Evolutionary conservation across 192 early-diverging fungal genomes (phyloP).

Genomic region (Backusella westeae): DNA sequence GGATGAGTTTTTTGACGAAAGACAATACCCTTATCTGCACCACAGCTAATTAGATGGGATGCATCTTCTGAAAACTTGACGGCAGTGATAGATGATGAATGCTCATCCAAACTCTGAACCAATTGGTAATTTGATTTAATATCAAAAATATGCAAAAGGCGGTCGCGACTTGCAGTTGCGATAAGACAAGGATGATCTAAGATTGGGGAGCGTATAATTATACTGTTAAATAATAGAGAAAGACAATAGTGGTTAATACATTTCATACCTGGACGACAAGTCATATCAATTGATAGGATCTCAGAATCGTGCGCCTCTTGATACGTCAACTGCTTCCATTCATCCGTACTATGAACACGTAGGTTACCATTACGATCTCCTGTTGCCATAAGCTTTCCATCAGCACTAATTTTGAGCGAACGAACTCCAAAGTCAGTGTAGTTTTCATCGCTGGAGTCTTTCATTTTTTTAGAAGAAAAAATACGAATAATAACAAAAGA

Average conservation of each 20-base stretch:
- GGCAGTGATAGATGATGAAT: constrained; percentile 78
- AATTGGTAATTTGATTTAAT: constrained; percentile 55
- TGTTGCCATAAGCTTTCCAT: constrained; percentile 65
- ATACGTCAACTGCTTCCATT: constrained; percentile 57
- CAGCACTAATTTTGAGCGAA: constrained; percentile 60
- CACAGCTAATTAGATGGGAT: constrained; percentile 68
- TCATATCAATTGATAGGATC: constrained; percentile 75
- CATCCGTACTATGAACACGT: constrained; percentile 58
- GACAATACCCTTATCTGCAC: constrained; percentile 79
- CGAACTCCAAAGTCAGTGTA: constrained; percentile 64
- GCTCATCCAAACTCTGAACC: constrained; percentile 80
- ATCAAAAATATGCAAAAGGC: constrained; percentile 77
- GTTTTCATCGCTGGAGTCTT: constrained; percentile 30
- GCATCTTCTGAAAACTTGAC: constrained; percentile 68
- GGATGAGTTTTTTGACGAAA: constrained; percentile 49
- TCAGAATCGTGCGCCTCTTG: constrained; percentile 81
- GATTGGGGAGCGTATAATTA: not conserved
- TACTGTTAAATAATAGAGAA: not conserved
- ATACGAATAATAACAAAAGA: not conserved
- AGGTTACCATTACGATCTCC: constrained; percentile 77
- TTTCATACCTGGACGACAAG: constrained; percentile 20
- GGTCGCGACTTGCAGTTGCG: constrained; percentile 74
- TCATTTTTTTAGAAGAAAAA: not conserved
- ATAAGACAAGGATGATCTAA: constrained; percentile 49
- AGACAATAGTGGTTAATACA: no score